Percentiles rank a stretch among this genome's conserved stretches.
phyloP scores from a whole-genome alignment of 441 rosid species.

The Erodium trifolium region DNA sequence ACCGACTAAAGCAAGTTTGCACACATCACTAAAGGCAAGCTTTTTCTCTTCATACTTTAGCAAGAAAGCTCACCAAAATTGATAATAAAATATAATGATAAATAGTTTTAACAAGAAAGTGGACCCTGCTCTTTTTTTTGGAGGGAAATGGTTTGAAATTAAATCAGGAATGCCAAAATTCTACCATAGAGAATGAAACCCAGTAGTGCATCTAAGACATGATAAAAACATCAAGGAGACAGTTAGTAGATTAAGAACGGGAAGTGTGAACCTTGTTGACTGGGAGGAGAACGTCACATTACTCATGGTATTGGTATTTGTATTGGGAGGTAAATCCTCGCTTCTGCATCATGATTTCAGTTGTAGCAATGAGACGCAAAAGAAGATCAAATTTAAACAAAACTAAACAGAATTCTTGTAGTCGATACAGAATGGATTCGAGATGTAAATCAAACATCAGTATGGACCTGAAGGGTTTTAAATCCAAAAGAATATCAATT shows the following conservation, averaged over 20 bases:
- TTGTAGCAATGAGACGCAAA: conserved; percentile 17
- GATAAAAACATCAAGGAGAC: conserved; percentile 22
- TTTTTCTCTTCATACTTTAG: too few species aligned
- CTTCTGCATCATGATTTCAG: conserved; percentile 37
- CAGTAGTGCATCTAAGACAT: conserved; percentile 20
- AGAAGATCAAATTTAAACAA: not conserved
- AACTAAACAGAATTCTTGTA: not conserved
- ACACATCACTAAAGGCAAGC: too few species aligned
- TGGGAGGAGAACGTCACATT: conserved; percentile 23
- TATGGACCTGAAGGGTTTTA: too few species aligned
- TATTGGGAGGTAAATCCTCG: conserved; percentile 14
- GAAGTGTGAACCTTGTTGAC: conserved; percentile 29
- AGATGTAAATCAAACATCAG: too few species aligned
- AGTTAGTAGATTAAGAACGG: conserved; percentile 29
- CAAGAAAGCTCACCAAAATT: not conserved
- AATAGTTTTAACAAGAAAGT: not conserved
- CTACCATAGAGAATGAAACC: not conserved
- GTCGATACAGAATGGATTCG: too few species aligned
- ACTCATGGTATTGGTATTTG: conserved; percentile 3
- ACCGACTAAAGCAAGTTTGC: not conserved
- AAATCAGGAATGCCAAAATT: not conserved
- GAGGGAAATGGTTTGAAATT: too few species aligned
- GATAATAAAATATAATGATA: not conserved
- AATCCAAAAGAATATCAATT: too few species aligned
- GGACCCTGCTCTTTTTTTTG: not conserved